phyloP scores from a whole-genome alignment of 352 stramenopile genomes.

The Phytophthora meadii region DNA sequence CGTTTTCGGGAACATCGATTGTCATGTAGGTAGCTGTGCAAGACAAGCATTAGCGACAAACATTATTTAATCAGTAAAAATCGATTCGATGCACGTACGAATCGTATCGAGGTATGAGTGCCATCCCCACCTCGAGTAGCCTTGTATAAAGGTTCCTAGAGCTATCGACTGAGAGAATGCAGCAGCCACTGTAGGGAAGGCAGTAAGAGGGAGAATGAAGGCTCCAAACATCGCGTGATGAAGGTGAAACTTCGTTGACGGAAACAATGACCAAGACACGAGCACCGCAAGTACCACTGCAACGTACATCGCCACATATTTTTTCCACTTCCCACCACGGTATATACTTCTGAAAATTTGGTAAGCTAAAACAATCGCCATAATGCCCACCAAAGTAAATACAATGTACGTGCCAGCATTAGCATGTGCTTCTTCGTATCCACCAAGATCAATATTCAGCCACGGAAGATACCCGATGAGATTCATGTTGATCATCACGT shows the following conservation, averaged over 20 bases:
- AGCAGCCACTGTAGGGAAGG: constrained; percentile 62
- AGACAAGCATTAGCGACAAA: not conserved
- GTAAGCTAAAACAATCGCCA: constrained; percentile 39
- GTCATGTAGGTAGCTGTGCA: constrained; percentile 67
- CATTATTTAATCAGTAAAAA: not conserved
- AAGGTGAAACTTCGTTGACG: constrained; percentile 69
- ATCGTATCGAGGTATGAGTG: constrained; percentile 66
- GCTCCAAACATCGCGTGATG: constrained; percentile 81
- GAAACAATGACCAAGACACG: constrained; percentile 64
- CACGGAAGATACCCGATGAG: constrained; percentile 75
- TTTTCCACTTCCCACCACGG: constrained; percentile 42
- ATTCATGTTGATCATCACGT: constrained; percentile 80
- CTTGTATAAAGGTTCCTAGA: constrained; percentile 75
- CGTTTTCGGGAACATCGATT: constrained; percentile 43
- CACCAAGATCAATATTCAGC: constrained; percentile 77
- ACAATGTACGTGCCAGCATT: constrained; percentile 75
- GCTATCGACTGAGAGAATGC: constrained; percentile 57
- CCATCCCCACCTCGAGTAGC: constrained; percentile 83
- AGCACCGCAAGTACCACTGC: constrained; percentile 29
- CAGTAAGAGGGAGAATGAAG: constrained; percentile 73
- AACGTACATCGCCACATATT: constrained; percentile 47
- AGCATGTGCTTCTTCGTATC: constrained; percentile 51
- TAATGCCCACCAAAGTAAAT: constrained; percentile 43
- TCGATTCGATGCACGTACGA: constrained; percentile 41
- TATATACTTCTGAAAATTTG: constrained; percentile 61